Evolutionary conservation across 805 yeast genomes (phyloP), one percentile per base, ranked within the genome.

Genomic region (Saccharomycopsis oosterbeekiorum): DNA sequence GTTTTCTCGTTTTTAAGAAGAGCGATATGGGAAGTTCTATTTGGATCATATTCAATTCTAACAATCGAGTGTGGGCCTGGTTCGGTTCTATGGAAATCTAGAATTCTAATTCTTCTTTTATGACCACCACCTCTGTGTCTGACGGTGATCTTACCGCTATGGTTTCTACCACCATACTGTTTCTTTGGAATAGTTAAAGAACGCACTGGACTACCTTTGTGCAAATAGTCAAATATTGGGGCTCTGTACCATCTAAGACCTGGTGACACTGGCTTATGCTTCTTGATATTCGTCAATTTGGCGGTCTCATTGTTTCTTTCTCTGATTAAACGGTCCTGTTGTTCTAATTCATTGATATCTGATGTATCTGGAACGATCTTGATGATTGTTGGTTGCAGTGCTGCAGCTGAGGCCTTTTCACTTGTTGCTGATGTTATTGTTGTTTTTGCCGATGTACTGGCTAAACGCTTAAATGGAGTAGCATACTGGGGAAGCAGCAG

Each of bases 111-210:
- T 74, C 99, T 84, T 70, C 93, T 85, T 73, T 88, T 89, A 72
- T 88, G 94, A 41, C 98, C 98, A 69, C 99, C 99, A 72, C 98
- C 99, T 73, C 96, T 84, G 73, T 94, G 97, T 71, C 99, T 84
- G 56, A 89, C 87, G 4, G 97, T 90, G 68, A 94, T 89, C 67
- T 82, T 81, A 67, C 99, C 99, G 3, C 87, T 78, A 73, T 87
- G 79, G 73, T 93, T 92, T 76, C 99, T 85, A 66, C 99, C 99
- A 59, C 96, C 87, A 56, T 84, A 83, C 60, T 83, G 81, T 69
- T 84, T 82, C 69, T 82, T 83, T 17, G 91, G 82, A 40, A 80
- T 80, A 0, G 99, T 69, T 70, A 94, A 79, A 55, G 84, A 84
- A 70, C 79, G 79, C 62, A 87, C 75, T 1, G 98, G 97, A 60